Evolutionary conservation across 305 asterid species (phyloP), one percentile per base, ranked within the genome.

Genomic region (Fraxinus xanthoxyloides): DNA sequence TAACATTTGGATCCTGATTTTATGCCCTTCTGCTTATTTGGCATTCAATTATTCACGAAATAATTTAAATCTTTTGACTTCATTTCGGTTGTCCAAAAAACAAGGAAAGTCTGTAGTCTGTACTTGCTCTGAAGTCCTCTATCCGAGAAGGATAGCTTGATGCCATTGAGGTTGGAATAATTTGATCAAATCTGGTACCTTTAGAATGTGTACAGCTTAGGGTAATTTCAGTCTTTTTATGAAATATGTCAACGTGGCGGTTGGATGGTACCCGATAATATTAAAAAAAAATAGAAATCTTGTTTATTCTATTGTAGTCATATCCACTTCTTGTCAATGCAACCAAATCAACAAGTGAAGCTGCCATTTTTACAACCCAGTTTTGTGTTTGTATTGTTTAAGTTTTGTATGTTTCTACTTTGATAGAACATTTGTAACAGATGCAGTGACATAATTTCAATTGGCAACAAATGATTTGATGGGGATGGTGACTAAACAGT

Each of bases 1-100:
- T 86, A 88, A 36, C 43, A 36, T 36, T 36, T 36, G 43, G 43
- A 48, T 48, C 61, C 61, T 48, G 61, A 48, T 5, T 38, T 38
- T 38, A 36, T 6, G 43, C 43, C 12, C 9, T 36, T 36, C 2
- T 38, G 46, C 3, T 38, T 38, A 7, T 40, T 40, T 40, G 48
- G 15, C 15, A 40, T 40, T 40, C 48, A 8, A 40, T 38, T 8
- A 38, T 38, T 38, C 46, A 38, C 12, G 46, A 38, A 48, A 17
- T 17, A 48, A 17, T 5, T 35, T 7, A 35, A 10, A 36, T 36
- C 43, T 36, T n/a, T 36, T 36, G 43, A 36, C 10, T 36, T 36
- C 10, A 36, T 36, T 36, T 36, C 43, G 43, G 10, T 7, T 36
- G 43, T 36, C 43, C 43, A 17, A 51, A 51, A 51, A 51, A n/a